Base-by-base conservation (phyloP, 257 asterid species). In the Penstemon davidsonii region DNA sequence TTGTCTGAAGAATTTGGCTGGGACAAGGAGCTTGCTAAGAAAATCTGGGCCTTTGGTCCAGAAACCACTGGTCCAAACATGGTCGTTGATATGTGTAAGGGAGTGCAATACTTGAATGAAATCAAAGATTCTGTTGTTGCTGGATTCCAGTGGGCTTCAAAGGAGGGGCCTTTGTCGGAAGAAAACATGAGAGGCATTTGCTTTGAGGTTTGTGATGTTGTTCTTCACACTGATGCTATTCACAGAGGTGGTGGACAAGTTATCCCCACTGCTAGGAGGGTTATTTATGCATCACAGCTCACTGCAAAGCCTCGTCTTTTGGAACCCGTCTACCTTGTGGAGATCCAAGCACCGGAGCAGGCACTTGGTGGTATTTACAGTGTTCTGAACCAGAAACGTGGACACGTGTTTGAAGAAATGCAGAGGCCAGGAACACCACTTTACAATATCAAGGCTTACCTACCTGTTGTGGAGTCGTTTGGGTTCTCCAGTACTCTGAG, bases 311-410 rank as follows among this genome's bases (percentile, higher is more conserved):
- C 68, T 11, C 68, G 68, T 2, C 56, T 63, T 19, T 38, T 63
- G 41, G 68, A 63, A 46, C 68, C 68, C 1, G 55, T 63, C 7
- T 63, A 62, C 43, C n/a, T 45, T 5, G 67, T 62, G 4, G 54
- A 62, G 55, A 62, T 62, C 43, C 68, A 63, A 18, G 56, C 68
- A 63, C 68, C 68, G 0, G 68, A 63, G 51, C 68, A 63, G 33
- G 68, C 68, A 37, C 68, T 63, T 63, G 68, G 68, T 47, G 68
- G 68, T 45, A 63, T 63, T 46, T 63, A 63, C 56, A 47, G 68
- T 45, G 68, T 63, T n/a, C 53, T 61, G 41, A 61, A 61, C 18
- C 66, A 61, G 66, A 61, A 19, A 9, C 68, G 56, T 63, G 68
- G 68, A 18, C 68, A 63, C 9, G 68, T 63, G 12, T 61, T 61